Base-by-base conservation (phyloP, 2,329 filamentous ascomycete species). In the Colletotrichum orbiculare region DNA sequence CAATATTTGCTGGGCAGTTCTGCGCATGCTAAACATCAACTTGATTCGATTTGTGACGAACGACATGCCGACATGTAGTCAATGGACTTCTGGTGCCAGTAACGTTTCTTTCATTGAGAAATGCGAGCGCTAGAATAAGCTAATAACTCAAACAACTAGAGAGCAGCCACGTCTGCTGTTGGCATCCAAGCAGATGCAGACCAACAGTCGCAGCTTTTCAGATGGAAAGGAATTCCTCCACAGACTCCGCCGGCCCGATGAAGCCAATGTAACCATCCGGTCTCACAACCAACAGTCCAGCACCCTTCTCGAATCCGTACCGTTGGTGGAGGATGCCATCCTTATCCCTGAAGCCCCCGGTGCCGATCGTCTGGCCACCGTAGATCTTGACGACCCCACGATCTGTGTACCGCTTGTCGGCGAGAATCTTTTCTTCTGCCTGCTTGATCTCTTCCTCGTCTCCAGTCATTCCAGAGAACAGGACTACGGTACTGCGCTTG, bases 231-330 rank as follows among this genome's bases (percentile, higher is more conserved):
- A 76, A 49, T 50, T 71, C 70, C 25, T 69, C 67, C 53, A 75
- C 37, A 6, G 67, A 66, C 8, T 67, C 60, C 59, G 75, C 58
- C 17, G 67, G 67, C 3, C 75, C 75, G 52, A 77, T 72, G 34
- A 74, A 72, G 34, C 69, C 73, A 7, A 76, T 67, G 54, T 77
- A 76, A 1, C 70, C 69, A 55, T 78, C 76, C 3, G 75, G 76
- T 8, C 75, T 69, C 15, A 76, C 68, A 11, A 75, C 64, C 3
- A 73, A 72, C 49, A 72, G 73, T 1, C 74, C 74, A 0, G 73
- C 59, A 46, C 47, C 64, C 54, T 52, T 57, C 2, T 50, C 58
- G 47, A 78, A 75, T 2, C 76, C 75, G 53, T 74, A 75, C 39
- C 63, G 66, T 25, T 43, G 43, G 66, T 76, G 73, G 39, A 77